A percentile compares a stretch with the other conserved stretches of the same genome.
Conservation (phyloP, 148 eudicot genomes). For the Polygonum maritimum region DNA sequence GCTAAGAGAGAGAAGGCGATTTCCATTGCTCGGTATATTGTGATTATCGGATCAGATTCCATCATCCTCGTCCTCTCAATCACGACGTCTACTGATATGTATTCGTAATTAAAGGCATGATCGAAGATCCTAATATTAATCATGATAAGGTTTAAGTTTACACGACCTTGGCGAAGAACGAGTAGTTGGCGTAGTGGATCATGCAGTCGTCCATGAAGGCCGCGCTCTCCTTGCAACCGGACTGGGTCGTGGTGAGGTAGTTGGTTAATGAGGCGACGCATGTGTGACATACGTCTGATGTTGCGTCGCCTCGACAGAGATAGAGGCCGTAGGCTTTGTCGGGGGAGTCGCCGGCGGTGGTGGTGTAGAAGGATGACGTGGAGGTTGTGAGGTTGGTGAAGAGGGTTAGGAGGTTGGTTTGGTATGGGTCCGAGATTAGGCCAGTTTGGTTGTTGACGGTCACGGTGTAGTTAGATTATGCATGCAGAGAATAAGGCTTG, state of each 20-base stretch:
- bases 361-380: background rate
- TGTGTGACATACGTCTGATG: background rate
- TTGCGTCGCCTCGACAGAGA: background rate
- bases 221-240: background rate
- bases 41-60: too few relatives aligned
- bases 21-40: too few relatives aligned
- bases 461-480: background rate
- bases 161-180: background rate
- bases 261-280: background rate
- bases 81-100: too few relatives aligned
- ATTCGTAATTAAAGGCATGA: too few relatives aligned
- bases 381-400: background rate
- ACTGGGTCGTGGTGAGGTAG: background rate
- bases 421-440: background rate
- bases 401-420: background rate
- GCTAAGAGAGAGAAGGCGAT: too few relatives aligned
- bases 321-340: slow-evolving; percentile 3
- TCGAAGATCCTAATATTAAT: too few relatives aligned
- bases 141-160: too few relatives aligned
- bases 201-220: background rate
- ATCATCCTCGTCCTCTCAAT: too few relatives aligned
- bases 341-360: background rate
- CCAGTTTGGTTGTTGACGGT: background rate
- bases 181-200: background rate
- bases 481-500: background rate